A percentile compares a stretch with the other conserved stretches of the same genome.
Evolutionary conservation across 495 filamentous ascomycete species (phyloP).

Genomic region (Annulohypoxylon nitens): DNA sequence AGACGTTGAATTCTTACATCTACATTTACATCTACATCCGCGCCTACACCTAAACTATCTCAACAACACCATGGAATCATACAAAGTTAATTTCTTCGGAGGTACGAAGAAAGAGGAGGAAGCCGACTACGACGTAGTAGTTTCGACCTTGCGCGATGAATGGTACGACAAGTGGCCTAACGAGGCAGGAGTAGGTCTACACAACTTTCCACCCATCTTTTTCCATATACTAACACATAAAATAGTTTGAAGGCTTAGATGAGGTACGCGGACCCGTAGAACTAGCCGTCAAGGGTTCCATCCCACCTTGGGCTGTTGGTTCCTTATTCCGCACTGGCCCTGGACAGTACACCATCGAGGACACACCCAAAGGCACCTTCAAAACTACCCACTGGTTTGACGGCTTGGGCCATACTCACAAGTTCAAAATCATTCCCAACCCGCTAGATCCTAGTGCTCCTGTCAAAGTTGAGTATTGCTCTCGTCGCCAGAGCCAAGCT

Average conservation of each 20-base stretch:
- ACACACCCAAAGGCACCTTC: slow-evolving; percentile 67
- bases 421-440: slow-evolving; percentile 71
- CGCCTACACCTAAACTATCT: background rate
- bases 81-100: slow-evolving; percentile 60
- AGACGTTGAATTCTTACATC: background rate
- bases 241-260: slow-evolving; percentile 60
- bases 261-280: slow-evolving; percentile 61
- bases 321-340: slow-evolving; percentile 80
- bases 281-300: slow-evolving; percentile 55
- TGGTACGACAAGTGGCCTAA: slow-evolving; percentile 58
- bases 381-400: slow-evolving; percentile 81
- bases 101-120: slow-evolving; percentile 76
- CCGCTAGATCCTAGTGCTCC: slow-evolving; percentile 36
- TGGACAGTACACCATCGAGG: slow-evolving; percentile 68
- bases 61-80: slow-evolving; percentile 10
- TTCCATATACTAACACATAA: slow-evolving; percentile 15
- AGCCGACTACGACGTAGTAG: slow-evolving; percentile 77
- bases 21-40: background rate
- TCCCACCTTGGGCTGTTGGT: slow-evolving; percentile 65
- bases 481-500: slow-evolving; percentile 71
- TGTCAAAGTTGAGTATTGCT: slow-evolving; percentile 75
- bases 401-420: slow-evolving; percentile 79
- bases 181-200: slow-evolving; percentile 57
- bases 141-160: slow-evolving; percentile 68
- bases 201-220: background rate